A percentile compares a stretch with the other conserved stretches of the same genome.
These are phyloP conservation scores for Detonula confervacea DNA, from an alignment of 352 stramenopile species.

Conservation along the genomic window DNA sequence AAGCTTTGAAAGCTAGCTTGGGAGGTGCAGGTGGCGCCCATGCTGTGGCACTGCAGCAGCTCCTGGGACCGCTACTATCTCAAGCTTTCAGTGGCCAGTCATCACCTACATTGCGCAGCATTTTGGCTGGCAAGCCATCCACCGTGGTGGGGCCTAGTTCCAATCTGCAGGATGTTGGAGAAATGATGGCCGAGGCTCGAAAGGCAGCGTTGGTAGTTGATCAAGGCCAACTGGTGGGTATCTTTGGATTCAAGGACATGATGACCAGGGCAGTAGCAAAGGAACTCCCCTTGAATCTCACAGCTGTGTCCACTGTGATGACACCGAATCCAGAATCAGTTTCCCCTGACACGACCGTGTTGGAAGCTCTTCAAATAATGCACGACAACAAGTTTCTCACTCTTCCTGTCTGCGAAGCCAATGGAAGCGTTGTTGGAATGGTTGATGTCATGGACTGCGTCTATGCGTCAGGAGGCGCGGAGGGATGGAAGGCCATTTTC, in stretches of 20 bases:
- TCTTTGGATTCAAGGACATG: conserved; percentile 97
- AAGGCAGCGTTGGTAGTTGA: conserved; percentile 94
- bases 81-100: conserved; percentile 69
- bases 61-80: conserved; percentile 68
- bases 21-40: conserved; percentile 60
- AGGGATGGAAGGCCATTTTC: no score
- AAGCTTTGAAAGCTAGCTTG: conserved; percentile 64
- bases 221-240: conserved; percentile 91
- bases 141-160: conserved; percentile 86
- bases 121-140: conserved; percentile 78
- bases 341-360: conserved; percentile 90
- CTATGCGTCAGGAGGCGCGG: conserved; percentile 82
- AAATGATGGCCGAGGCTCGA: conserved; percentile 92
- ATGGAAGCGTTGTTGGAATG: conserved; percentile 90
- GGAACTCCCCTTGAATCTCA: conserved; percentile 91
- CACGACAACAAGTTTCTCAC: conserved; percentile 98
- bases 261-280: conserved; percentile 93
- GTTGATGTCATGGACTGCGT: conserved; percentile 97
- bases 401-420: conserved; percentile 93
- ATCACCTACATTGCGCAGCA: conserved; percentile 69
- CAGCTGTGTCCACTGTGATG: conserved; percentile 94
- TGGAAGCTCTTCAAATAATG: conserved; percentile 97
- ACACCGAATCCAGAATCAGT: conserved; percentile 95
- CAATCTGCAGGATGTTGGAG: conserved; percentile 91
- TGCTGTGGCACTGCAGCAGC: conserved; percentile 61